Conservation (phyloP, 2,329 filamentous ascomycete genomes). For the Orbilia quercus region DNA sequence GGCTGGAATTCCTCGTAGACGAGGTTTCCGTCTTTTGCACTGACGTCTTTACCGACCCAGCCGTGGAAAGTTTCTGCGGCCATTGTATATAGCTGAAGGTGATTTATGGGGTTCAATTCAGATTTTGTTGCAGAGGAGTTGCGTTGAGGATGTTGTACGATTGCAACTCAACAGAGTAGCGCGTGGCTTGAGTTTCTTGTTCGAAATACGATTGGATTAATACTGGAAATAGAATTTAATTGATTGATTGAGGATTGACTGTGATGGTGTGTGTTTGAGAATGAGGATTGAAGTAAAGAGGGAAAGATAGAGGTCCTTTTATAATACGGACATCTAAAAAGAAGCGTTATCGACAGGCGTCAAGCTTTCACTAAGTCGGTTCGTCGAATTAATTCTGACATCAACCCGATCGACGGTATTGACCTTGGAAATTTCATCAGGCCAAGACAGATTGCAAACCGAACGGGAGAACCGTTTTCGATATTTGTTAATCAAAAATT, state of each 20-base stretch:
- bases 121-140: not conserved
- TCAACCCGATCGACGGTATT: too few species aligned
- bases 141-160: conserved; percentile 36
- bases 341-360: too few species aligned
- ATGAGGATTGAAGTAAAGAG: not conserved
- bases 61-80: conserved; percentile 36
- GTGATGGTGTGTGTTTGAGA: not conserved
- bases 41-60: conserved; percentile 40
- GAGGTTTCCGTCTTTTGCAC: conserved; percentile 48
- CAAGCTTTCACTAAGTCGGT: not conserved
- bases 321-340: conserved; percentile 1
- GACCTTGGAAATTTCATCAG: too few species aligned
- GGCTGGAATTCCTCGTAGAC: conserved; percentile 67
- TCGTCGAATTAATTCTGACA: not conserved
- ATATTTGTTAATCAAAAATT: too few species aligned
- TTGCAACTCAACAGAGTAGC: not conserved
- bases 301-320: conserved; percentile 12
- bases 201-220: not conserved
- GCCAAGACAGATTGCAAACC: too few species aligned
- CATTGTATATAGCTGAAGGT: conserved; percentile 24
- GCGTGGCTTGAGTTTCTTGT: not conserved
- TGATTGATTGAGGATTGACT: not conserved
- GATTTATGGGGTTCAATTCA: too few species aligned
- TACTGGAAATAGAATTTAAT: not conserved
- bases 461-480: too few species aligned